Evolutionary conservation across 257 asterid species (phyloP).

Genomic region (Capsicum chinense): DNA sequence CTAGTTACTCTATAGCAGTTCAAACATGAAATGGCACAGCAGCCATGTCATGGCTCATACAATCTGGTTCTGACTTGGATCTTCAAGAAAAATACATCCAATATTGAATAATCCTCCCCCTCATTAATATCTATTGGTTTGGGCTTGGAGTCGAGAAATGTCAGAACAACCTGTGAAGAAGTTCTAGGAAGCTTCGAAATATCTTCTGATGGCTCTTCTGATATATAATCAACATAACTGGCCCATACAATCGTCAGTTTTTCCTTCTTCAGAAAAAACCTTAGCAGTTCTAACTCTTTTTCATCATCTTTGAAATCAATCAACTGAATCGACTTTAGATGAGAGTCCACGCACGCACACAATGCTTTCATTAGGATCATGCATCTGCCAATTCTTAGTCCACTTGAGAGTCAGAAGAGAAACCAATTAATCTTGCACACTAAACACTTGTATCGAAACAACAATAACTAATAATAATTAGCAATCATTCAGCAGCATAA

Average conservation of each 20-base stretch:
- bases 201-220: neutral
- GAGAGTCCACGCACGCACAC: conserved; percentile 17
- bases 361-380: neutral
- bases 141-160: neutral
- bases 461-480: neutral
- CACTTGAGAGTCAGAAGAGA: conserved; percentile 1
- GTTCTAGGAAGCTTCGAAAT: conserved; percentile 8
- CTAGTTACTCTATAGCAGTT: neutral
- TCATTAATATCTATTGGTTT: neutral
- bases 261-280: conserved; percentile 24
- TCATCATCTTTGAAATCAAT: neutral
- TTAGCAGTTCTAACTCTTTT: conserved; percentile 2
- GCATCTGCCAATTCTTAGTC: neutral
- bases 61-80: neutral
- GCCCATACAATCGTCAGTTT: neutral
- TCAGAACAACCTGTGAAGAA: neutral
- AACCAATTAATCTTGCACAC: neutral
- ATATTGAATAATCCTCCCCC: neutral
- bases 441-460: neutral
- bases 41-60: neutral
- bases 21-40: neutral
- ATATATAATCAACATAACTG: neutral
- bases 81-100: no score
- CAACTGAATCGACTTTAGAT: conserved; percentile 7
- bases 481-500: neutral